phyloP scores from a whole-genome alignment of 495 filamentous ascomycete species.

The Aspergillus diversus region DNA sequence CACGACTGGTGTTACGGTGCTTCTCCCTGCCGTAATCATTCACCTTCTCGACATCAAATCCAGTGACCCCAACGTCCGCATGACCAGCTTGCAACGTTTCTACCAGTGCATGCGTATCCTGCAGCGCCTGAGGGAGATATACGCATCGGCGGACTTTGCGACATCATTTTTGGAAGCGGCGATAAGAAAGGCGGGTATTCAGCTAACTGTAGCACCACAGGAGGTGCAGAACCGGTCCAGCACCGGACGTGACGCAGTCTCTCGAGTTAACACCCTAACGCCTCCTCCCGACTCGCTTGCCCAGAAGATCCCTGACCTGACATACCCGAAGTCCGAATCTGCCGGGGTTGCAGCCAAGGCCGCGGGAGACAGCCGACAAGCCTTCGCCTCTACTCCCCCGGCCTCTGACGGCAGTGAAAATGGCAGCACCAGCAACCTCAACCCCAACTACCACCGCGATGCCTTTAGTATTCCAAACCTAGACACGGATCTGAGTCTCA shows the following conservation, averaged over 20 bases:
- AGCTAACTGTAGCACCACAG: constrained; percentile 47
- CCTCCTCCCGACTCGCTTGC: constrained; percentile 51
- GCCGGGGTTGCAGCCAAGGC: constrained; percentile 22
- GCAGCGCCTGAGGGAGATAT: constrained; percentile 77
- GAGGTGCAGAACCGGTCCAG: constrained; percentile 37
- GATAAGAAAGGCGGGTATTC: constrained; percentile 76
- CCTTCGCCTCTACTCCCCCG: constrained; percentile 48
- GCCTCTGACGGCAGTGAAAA: constrained; percentile 52
- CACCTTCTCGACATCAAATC: constrained; percentile 89
- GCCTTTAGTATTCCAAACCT: constrained; percentile 41
- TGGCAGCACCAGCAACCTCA: constrained; percentile 49
- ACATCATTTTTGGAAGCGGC: constrained; percentile 84
- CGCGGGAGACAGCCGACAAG: constrained; percentile 23
- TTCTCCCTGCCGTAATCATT: constrained; percentile 88
- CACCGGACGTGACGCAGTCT: constrained; percentile 28
- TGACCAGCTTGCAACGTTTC: constrained; percentile 73
- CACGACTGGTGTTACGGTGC: constrained; percentile 85
- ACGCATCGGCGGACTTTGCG: constrained; percentile 84
- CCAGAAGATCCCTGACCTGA: constrained; percentile 48
- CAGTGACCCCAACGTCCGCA: constrained; percentile 66
- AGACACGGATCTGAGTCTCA: constrained; percentile 45
- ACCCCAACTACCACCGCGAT: constrained; percentile 36
- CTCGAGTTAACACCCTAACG: constrained; percentile 41
- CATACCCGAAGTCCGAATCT: constrained; percentile 39
- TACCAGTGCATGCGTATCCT: constrained; percentile 85